Evolutionary conservation across 306 rosid genomes (phyloP), one percentile per base, ranked within the genome.

Genomic region (Dryas alaskensis): DNA sequence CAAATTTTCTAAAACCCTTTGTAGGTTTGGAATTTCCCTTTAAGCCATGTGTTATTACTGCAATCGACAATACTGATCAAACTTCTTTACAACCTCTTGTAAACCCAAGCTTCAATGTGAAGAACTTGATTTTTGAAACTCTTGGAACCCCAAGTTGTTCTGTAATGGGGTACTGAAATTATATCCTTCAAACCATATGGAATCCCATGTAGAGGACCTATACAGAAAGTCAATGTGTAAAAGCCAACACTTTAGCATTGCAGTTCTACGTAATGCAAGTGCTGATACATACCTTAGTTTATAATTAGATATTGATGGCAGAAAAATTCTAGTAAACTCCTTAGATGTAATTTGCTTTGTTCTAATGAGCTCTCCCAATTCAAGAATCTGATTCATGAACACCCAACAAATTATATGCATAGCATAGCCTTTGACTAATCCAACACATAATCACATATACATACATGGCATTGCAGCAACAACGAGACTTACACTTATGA

Each of bases 141-240:
- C 77, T 8, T 84, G 61, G 96, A 88, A 53, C 97, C 97, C 22
- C 22, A 0, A 22, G 22, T 22, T 22, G 22, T 22, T 84, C 47
- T 84, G 83, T 86, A 92, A 22, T 57, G 69, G 10, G 98, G 97
- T 25, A 90, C 97, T 3, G 98, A 79, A 81, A 92, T 87, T 83
- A 89, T 86, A 82, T 92, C 98, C 90, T 92, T 92, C 79, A 92
- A 82, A 42, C 97, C 98, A 70, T 89, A 92, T 57, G 97, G 98
- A 70, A 92, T 90, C 78, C 97, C 98, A 81, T 92, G 97, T 46
- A 92, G 92, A 60, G 97, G 93, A 54, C 96, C 98, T 92, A 31
- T 11, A 68, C 75, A 60, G 71, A 73, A 43, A 63, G 37, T 73
- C 68, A 43, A 68, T 10, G 12, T 31, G 65, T 31, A 60, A 60